Evolutionary conservation across 208 protist genomes (phyloP), one percentile per base, ranked within the genome.

Genomic region (Trypanosoma vivax): DNA sequence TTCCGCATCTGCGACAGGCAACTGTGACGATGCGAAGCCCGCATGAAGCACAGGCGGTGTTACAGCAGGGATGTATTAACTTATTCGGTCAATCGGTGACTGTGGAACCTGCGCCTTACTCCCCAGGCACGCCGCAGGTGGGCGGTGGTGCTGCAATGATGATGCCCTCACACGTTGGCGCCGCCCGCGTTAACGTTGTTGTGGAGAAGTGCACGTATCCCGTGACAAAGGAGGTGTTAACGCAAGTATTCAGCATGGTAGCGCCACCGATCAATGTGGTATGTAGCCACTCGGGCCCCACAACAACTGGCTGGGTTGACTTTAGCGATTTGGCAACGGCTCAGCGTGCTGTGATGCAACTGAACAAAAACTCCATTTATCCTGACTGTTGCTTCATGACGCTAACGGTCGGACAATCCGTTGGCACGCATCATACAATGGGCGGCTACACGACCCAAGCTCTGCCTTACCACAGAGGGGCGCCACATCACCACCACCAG

Each of bases 321-420:
- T 94, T 82, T 46, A 51, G 72, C 2, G 76, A 90, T 34, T 50
- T 64, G 2, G 43, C 65, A 4, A 54, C 79, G 5, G 79, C 86
- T 24, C 71, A 81, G 45, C 62, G 66, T 38, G 86, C 73, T 16
- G 41, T 88, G 54, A 52, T 72, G 24, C 60, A 81, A 54, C 72
- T 90, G 16, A 82, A 90, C 70, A 77, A 75, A 51, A 88, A 89
- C 35, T 66, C 66, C 33, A 87, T 94, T 45, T 94, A 94, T 57
- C 79, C 82, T 2, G 73, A 81, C 40, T 89, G 82, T 64, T 94
- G 86, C 68, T 76, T 83, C 50, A 66, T 94, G 68, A 63, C 66
- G 27, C 65, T 94, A 19, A 62, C 47, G 24, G 45, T 59, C 34
- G 62, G 59, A 4, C 60, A 63, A 24, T 11, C 13, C 10, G 31